Evolutionary conservation across 1,284 basidiomycete genomes (phyloP).

Genomic region (Cryptococcus floricola): DNA sequence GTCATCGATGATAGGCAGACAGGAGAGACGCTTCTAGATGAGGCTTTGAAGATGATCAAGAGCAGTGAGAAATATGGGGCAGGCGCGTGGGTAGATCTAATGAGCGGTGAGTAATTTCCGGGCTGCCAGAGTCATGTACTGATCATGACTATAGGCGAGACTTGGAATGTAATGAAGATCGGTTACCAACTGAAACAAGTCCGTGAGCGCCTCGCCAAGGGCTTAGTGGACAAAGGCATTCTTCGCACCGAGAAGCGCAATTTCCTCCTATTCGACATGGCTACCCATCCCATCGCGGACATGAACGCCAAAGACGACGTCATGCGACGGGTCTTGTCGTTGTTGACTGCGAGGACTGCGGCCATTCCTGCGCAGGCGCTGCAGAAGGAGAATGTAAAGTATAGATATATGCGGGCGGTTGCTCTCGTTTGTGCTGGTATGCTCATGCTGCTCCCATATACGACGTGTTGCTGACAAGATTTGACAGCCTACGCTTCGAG

Average conservation of each 20-base stretch:
- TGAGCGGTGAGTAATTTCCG: constrained; percentile 64
- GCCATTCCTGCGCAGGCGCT: constrained; percentile 69
- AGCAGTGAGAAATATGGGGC: constrained; percentile 73
- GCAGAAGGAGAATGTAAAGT: constrained; percentile 68
- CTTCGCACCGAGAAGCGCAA: constrained; percentile 96
- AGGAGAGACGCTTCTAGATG: constrained; percentile 91
- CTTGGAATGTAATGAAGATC: constrained; percentile 98
- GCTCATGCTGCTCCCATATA: constrained; percentile 8
- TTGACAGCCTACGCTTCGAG: constrained; percentile 71
- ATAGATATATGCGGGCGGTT: constrained; percentile 72
- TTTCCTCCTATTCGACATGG: constrained; percentile 97
- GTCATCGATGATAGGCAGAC: constrained; percentile 87
- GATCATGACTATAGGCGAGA: constrained; percentile 67
- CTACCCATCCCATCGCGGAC: constrained; percentile 91
- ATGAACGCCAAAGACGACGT: constrained; percentile 81
- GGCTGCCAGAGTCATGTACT: neutral
- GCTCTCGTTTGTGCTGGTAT: constrained; percentile 73
- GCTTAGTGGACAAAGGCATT: constrained; percentile 92
- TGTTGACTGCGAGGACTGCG: constrained; percentile 80
- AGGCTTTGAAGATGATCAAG: constrained; percentile 92
- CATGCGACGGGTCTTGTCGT: constrained; percentile 66
- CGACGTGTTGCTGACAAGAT: neutral
- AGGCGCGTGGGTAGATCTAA: constrained; percentile 86
- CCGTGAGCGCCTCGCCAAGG: constrained; percentile 92
- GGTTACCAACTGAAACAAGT: constrained; percentile 97